phyloP scores from a whole-genome alignment of 345 rosid genomes.

The Hypericum androsaemum region DNA sequence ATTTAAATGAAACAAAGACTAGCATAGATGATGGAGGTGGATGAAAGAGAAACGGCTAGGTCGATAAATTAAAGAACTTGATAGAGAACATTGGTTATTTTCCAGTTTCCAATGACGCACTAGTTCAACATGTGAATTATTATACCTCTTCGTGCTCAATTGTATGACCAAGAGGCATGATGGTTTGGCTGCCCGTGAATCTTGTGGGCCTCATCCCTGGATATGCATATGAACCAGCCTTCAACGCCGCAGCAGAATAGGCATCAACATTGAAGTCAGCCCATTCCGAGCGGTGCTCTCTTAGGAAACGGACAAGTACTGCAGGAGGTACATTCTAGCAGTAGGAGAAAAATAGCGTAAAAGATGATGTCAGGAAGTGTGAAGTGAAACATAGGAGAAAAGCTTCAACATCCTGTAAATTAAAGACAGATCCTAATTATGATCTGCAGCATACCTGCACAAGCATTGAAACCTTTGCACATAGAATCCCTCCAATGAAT shows the following conservation, averaged over 20 bases:
- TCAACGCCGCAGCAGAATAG: constrained; percentile 78
- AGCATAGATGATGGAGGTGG: no score
- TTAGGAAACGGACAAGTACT: constrained; percentile 76
- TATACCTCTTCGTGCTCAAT: constrained; percentile 96
- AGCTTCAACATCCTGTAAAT: neutral
- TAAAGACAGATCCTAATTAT: neutral
- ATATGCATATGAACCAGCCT: constrained; percentile 69
- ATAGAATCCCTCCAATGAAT: constrained; percentile 79
- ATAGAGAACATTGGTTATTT: no score
- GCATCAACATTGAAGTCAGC: constrained; percentile 98
- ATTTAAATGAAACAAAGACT: no score
- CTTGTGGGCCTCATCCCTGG: constrained; percentile 91
- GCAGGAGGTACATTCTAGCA: constrained; percentile 92
- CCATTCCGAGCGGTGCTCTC: constrained; percentile 99
- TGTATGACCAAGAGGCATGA: constrained; percentile 96
- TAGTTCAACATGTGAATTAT: no score
- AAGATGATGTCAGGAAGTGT: neutral
- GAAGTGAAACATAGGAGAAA: neutral
- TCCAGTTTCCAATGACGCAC: no score
- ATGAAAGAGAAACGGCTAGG: no score
- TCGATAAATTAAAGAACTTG: no score
- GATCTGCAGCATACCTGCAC: constrained; percentile 86
- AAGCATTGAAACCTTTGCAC: constrained; percentile 99
- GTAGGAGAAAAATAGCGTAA: constrained; percentile 8
- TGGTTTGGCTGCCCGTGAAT: constrained; percentile 90